Evolutionary conservation across 768 basidiomycete genomes (phyloP).

Genomic region (Tulasnella sp.): DNA sequence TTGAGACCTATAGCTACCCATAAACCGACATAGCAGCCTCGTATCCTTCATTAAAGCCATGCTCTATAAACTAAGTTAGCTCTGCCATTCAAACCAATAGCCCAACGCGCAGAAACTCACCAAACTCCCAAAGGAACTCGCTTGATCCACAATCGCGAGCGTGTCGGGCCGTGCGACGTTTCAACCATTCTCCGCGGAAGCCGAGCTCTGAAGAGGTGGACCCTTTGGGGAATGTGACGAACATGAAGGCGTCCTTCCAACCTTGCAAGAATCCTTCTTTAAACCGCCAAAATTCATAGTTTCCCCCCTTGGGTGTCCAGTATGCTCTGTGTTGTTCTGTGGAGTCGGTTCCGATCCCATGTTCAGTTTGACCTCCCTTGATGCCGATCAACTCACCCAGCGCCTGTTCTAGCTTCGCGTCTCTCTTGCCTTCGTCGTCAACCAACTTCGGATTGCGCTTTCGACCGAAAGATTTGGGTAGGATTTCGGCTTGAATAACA

Average conservation of each 20-base stretch:
- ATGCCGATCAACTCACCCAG: conserved; percentile 32
- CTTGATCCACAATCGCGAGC: conserved; percentile 43
- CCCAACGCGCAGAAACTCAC: conserved; percentile 39
- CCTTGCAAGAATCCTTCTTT: conserved; percentile 60
- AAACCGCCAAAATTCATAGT: conserved; percentile 67
- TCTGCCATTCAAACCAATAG: not conserved
- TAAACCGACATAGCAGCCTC: conserved; percentile 37
- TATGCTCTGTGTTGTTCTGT: conserved; percentile 43
- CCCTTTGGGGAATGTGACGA: conserved; percentile 42
- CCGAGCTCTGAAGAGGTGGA: conserved; percentile 54
- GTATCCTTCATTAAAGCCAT: conserved; percentile 60
- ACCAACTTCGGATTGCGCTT: conserved; percentile 34
- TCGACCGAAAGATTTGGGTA: conserved; percentile 52
- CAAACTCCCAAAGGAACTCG: conserved; percentile 62
- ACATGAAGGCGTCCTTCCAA: conserved; percentile 66
- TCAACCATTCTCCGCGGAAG: conserved; percentile 60
- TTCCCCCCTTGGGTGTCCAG: conserved; percentile 52
- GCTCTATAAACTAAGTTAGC: conserved; percentile 43
- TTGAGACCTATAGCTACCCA: not conserved
- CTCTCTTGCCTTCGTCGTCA: conserved; percentile 36
- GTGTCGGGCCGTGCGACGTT: conserved; percentile 47
- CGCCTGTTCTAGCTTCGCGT: conserved; percentile 39
- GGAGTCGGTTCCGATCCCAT: not conserved
- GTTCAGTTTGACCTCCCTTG: not conserved
- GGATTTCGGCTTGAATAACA: conserved; percentile 57